phyloP scores from a whole-genome alignment of 192 early-diverging fungal species.

The Coemansia sp. region DNA sequence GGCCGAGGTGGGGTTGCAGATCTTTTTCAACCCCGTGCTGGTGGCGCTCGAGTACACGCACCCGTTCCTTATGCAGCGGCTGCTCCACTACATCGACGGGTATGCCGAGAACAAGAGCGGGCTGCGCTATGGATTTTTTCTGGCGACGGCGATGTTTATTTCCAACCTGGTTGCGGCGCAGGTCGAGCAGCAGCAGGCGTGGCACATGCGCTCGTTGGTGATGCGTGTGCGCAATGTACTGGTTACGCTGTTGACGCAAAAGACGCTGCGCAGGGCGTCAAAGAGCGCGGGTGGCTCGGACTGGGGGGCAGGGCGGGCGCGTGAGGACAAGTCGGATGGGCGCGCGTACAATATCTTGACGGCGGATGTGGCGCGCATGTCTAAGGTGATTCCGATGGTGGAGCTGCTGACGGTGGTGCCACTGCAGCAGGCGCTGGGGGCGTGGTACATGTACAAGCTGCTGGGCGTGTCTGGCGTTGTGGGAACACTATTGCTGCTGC shows the following conservation, averaged over 20 bases:
- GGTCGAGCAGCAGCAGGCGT: constrained; percentile 57
- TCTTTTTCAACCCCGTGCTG: constrained; percentile 23
- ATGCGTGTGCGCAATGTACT: constrained; percentile 56
- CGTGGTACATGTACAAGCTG: constrained; percentile 65
- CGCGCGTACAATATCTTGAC: constrained; percentile 64
- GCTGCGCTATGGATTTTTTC: constrained; percentile 47
- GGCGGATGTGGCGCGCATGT: constrained; percentile 60
- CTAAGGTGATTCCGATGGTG: constrained; percentile 47
- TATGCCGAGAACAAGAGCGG: constrained; percentile 20
- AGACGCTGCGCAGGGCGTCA: constrained; percentile 53
- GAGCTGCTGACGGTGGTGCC: constrained; percentile 56
- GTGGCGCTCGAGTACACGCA: constrained; percentile 45
- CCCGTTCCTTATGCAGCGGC: constrained; percentile 56
- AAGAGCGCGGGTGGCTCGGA: constrained; percentile 30
- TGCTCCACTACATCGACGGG: constrained; percentile 50
- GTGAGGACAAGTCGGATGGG: constrained; percentile 46
- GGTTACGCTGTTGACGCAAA: constrained; percentile 58
- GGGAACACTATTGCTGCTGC: constrained; percentile 65
- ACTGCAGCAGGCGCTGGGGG: constrained; percentile 59
- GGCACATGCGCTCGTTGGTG: constrained; percentile 57
- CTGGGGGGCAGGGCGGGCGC: constrained; percentile 4
- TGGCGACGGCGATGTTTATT: constrained; percentile 56
- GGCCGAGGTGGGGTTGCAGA: constrained; percentile 37
- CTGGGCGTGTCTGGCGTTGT: constrained; percentile 74
- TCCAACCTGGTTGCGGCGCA: constrained; percentile 36